Percentiles rank a stretch among this genome's conserved stretches.
Evolutionary conservation across 2,329 filamentous ascomycete species (phyloP).

Genomic region (Rasamsonia emersonii): DNA sequence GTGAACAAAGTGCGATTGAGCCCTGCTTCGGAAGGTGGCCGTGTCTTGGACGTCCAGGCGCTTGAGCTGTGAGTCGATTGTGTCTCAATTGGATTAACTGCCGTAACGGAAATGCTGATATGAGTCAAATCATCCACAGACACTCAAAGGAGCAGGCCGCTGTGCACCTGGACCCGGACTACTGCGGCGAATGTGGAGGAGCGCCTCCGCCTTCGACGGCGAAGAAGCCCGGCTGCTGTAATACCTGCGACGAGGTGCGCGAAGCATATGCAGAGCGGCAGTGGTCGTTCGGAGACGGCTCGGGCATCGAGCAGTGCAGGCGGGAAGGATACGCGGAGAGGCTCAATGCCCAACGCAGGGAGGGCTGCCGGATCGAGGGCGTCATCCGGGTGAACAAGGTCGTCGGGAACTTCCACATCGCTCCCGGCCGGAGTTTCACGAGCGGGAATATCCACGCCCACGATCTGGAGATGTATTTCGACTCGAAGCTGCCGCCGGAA

Average conservation of each 20-base stretch:
- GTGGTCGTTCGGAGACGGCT: conserved; percentile 91
- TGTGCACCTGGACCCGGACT: conserved; percentile 75
- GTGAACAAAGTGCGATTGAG: conserved; percentile 81
- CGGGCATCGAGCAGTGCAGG: conserved; percentile 89
- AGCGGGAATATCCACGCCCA: conserved; percentile 97
- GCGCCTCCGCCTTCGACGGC: conserved; percentile 64
- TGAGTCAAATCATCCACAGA: too few relatives aligned
- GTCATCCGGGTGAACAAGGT: conserved; percentile 95
- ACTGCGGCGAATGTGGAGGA: conserved; percentile 92
- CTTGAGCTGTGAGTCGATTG: conserved; percentile 53
- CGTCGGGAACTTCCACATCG: conserved; percentile 96
- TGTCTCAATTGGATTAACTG: conserved; percentile 5
- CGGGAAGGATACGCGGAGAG: conserved; percentile 89
- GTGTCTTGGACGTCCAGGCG: conserved; percentile 61
- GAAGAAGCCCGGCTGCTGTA: conserved; percentile 82
- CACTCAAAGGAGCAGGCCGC: conserved; percentile 61
- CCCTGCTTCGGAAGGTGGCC: conserved; percentile 63
- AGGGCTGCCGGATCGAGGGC: conserved; percentile 92
- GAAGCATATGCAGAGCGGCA: conserved; percentile 83
- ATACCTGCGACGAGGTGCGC: conserved; percentile 92
- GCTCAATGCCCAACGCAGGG: conserved; percentile 75
- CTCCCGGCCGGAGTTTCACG: conserved; percentile 90
- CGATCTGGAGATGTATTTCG: conserved; percentile 92
- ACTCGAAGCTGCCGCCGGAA: conserved; percentile 50
- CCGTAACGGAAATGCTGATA: conserved; percentile 3